Evolutionary conservation across 2,329 filamentous ascomycete genomes (phyloP).

Genomic region (Ascochyta fabae): DNA sequence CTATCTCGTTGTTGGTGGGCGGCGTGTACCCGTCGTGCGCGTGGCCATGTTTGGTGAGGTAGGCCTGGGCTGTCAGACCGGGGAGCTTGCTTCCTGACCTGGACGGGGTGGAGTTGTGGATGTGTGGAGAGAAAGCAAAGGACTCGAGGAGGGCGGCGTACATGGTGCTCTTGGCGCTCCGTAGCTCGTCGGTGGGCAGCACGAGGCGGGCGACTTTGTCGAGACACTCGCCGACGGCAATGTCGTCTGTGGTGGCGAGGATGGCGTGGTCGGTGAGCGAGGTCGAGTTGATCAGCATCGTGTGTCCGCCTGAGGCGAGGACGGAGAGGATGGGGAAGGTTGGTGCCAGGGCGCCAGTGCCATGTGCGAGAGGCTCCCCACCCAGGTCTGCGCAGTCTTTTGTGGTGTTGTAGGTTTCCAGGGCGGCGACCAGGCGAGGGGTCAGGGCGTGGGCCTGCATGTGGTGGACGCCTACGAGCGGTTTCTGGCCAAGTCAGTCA

Average conservation of each 20-base stretch:
- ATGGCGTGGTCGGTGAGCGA: constrained; percentile 73
- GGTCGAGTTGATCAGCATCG: constrained; percentile 78
- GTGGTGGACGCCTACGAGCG: constrained; percentile 87
- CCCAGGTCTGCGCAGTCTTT: background rate
- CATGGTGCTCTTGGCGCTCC: constrained; percentile 67
- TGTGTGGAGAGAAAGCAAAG: constrained; percentile 68
- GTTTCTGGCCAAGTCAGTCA: constrained; percentile 55
- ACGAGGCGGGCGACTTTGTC: constrained; percentile 85
- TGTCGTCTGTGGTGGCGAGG: constrained; percentile 75
- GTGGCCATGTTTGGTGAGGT: constrained; percentile 21
- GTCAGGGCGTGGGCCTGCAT: constrained; percentile 98
- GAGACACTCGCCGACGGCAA: constrained; percentile 87
- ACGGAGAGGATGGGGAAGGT: constrained; percentile 85
- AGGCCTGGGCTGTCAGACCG: constrained; percentile 29
- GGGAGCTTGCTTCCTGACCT: background rate
- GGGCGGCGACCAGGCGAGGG: constrained; percentile 73
- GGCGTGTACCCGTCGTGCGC: constrained; percentile 62
- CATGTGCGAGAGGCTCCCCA: constrained; percentile 8
- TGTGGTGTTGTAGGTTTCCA: constrained; percentile 48
- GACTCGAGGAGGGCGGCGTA: constrained; percentile 81
- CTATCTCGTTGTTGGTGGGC: constrained; percentile 65
- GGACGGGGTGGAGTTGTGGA: background rate
- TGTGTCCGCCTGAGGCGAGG: constrained; percentile 91
- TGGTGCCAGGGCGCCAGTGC: constrained; percentile 50
- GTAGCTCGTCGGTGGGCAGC: constrained; percentile 67